A percentile compares a stretch with the other conserved stretches of the same genome.
Evolutionary conservation across 345 rosid genomes (phyloP).

Genomic region (Capsella bursapastoris): DNA sequence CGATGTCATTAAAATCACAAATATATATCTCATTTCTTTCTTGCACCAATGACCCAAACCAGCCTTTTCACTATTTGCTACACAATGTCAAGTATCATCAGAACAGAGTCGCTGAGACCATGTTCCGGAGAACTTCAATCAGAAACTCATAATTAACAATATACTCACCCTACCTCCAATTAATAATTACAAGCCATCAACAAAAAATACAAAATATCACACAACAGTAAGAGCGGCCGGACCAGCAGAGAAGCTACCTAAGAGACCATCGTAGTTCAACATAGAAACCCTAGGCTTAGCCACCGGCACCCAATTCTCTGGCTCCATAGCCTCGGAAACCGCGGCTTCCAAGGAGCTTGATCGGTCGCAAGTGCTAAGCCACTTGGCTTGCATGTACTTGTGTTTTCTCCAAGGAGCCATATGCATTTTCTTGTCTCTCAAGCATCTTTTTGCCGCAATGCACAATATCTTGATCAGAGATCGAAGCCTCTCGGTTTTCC

Average conservation of each 20-base stretch:
- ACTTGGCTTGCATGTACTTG: constrained; percentile 88
- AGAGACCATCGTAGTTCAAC: constrained; percentile 63
- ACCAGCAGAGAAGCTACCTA: constrained; percentile 36
- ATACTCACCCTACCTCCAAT: constrained; percentile 4
- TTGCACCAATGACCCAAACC: not conserved
- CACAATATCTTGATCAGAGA: constrained; percentile 73
- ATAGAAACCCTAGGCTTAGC: constrained; percentile 67
- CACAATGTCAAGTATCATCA: not conserved
- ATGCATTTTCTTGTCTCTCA: constrained; percentile 89
- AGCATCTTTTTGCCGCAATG: constrained; percentile 64
- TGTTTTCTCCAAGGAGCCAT: constrained; percentile 93
- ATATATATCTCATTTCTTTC: not conserved
- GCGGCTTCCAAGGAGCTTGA: constrained; percentile 37
- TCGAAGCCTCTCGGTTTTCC: constrained; percentile 73
- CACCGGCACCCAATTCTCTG: constrained; percentile 37
- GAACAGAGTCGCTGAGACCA: not conserved
- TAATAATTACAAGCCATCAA: constrained; percentile 24
- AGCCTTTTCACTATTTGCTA: not conserved
- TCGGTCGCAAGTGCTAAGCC: constrained; percentile 67
- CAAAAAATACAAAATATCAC: constrained; percentile 35
- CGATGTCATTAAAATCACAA: not conserved
- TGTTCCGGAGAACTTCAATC: not conserved
- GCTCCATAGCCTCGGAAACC: constrained; percentile 41
- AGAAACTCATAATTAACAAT: constrained; percentile 12
- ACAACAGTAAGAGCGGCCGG: constrained; percentile 57